Base-by-base conservation (phyloP, 306 rosid genomes). In the Trifolium pratense region DNA sequence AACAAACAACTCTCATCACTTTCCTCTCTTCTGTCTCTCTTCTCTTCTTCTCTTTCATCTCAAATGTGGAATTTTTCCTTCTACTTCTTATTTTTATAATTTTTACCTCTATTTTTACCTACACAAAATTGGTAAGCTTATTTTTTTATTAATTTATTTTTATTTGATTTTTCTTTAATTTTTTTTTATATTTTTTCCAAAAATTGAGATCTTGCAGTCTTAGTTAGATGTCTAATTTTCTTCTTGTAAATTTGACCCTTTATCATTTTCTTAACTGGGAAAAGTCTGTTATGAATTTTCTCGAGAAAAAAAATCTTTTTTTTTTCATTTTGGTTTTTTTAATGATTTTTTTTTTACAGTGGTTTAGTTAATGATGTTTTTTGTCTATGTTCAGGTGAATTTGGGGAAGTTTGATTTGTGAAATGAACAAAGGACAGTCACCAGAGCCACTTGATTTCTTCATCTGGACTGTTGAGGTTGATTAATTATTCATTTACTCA, bases 371-470 rank as follows among this genome's bases (percentile, higher is more conserved):
- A 75, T 71, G 6, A 11, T 62, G 17, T 49, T 67, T 57, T 76
- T 75, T 76, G 74, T 77, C n/a, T 48, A 32, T 66, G 72, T 73
- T 82, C 83, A 89, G 93, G 88, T 70, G 18, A 65, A 39, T 82
- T 62, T 69, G 46, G 76, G 77, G 69, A 45, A 68, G 64, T 68
- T 79, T 87, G 86, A 80, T 79, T 79, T 78, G 87, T 85, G 87
- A 84, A 86, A 91, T 86, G 96, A 88, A 78, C 88, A 90, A 81
- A 85, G 90, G 89, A 75, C 95, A 86, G 73, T 86, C 83, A 75
- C 99, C 99, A 14, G 99, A 94, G 89, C 97, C 99, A 64, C 94
- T 94, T 75, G 99, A 91, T 91, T 94, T 94, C 91, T 94, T 94
- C 89, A 91, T 94, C 84, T 94, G 99, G 99, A 94, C 97, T 72